Percentiles rank a stretch among this genome's conserved stretches.
Evolutionary conservation across 176 grass and related monocot genomes (phyloP).

Genomic region (Metroxylon sagu): DNA sequence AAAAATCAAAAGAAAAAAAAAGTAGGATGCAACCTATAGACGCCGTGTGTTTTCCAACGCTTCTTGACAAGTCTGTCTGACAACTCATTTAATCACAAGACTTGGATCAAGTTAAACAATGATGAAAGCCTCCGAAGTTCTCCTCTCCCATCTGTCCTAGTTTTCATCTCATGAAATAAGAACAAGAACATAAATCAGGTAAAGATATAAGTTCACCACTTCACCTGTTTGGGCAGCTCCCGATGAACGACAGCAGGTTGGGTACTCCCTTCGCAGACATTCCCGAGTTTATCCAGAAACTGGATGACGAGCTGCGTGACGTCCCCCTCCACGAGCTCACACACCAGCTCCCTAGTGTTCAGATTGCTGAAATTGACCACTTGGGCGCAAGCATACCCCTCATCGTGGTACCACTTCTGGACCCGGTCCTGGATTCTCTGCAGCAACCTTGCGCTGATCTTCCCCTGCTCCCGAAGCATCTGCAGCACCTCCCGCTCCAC

Average conservation of each 20-base stretch:
- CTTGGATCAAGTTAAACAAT: no score
- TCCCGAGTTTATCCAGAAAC: conserved; percentile 94
- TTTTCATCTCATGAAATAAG: no score
- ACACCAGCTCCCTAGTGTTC: conserved; percentile 80
- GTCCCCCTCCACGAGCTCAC: conserved; percentile 84
- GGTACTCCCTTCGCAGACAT: conserved; percentile 79
- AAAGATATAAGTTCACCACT: not conserved
- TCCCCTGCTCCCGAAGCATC: conserved; percentile 72
- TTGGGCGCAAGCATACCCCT: conserved; percentile 83
- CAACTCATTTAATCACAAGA: no score
- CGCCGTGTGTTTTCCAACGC: no score
- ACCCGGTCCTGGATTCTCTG: conserved; percentile 89
- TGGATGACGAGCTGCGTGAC: conserved; percentile 75
- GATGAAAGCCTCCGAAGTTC: no score
- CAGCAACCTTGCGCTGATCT: conserved; percentile 72
- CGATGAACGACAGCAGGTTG: conserved; percentile 56
- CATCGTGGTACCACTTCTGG: conserved; percentile 90
- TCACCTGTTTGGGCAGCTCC: conserved; percentile 76
- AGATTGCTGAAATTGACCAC: conserved; percentile 89
- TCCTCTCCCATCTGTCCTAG: no score
- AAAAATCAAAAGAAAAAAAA: no score
- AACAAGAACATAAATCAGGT: not conserved
- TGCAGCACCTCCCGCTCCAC: conserved; percentile 57
- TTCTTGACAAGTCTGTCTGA: no score
- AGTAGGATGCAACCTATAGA: no score